These are phyloP conservation scores for Pyrus pyrifolia DNA, from an alignment of 306 rosid species.

Conservation along the genomic window DNA sequence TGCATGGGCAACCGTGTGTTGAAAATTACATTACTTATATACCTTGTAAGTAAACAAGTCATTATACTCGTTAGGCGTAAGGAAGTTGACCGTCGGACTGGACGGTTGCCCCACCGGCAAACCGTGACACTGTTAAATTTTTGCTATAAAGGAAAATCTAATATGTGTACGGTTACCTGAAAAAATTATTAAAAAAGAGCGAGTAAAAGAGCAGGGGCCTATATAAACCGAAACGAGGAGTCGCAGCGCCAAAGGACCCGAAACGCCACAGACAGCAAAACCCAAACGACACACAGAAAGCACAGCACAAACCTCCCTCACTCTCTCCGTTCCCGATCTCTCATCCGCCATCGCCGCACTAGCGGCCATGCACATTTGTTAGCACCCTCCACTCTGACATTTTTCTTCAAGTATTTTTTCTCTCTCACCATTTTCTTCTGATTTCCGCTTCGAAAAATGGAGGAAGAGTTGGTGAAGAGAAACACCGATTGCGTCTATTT, in stretches of 20 bases:
- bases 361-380: conserved; percentile 19
- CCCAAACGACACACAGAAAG: background rate
- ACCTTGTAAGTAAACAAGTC: too few species aligned
- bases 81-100: too few species aligned
- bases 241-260: background rate
- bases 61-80: too few species aligned
- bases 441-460: conserved; percentile 33
- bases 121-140: too few species aligned
- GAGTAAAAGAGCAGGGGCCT: background rate
- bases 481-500: conserved; percentile 84
- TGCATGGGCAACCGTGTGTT: too few species aligned
- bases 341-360: conserved; percentile 10
- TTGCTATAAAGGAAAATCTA: background rate
- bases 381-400: background rate
- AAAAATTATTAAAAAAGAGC: too few species aligned
- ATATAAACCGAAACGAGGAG: background rate
- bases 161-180: background rate
- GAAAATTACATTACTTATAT: too few species aligned
- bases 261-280: background rate
- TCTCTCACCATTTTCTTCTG: background rate
- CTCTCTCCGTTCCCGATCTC: conserved; percentile 8
- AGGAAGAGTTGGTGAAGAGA: conserved; percentile 51
- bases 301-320: background rate
- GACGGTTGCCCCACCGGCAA: too few species aligned
- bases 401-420: background rate